Percentiles rank a stretch among this genome's conserved stretches.
Evolutionary conservation across 345 rosid species (phyloP).

Genomic region (Linum trigynum): DNA sequence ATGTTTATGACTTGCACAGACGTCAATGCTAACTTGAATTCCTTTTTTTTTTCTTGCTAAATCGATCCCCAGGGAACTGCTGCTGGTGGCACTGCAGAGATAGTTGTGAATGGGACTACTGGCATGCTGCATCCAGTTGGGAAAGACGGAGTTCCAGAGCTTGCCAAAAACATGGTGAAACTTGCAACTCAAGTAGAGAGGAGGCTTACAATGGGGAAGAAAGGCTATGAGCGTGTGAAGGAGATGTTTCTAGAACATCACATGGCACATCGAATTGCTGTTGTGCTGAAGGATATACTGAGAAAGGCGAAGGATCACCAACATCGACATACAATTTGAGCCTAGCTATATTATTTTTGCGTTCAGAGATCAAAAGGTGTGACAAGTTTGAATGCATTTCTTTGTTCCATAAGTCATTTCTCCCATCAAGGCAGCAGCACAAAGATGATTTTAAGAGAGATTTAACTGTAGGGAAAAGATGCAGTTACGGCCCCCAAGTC

Average conservation of each 20-base stretch:
- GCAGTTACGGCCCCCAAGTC: no score
- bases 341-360: no score
- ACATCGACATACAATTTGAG: no score
- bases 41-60: no score
- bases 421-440: no score
- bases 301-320: constrained; percentile 10
- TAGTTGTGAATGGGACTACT: constrained; percentile 39
- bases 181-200: constrained; percentile 42
- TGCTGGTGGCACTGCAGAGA: constrained; percentile 48
- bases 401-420: no score
- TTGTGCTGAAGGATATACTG: constrained; percentile 31
- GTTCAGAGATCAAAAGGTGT: no score
- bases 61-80: constrained; percentile 27
- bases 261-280: constrained; percentile 39
- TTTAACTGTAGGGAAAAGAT: no score
- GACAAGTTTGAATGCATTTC: no score
- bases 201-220: constrained; percentile 47
- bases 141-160: constrained; percentile 34
- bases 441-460: no score
- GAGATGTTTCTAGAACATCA: constrained; percentile 37
- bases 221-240: constrained; percentile 37
- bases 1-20: background rate
- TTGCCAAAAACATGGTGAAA: constrained; percentile 34
- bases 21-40: no score
- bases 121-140: constrained; percentile 42